Base-by-base conservation (phyloP, 2,329 filamentous ascomycete genomes). In the Ascochyta fabae region DNA sequence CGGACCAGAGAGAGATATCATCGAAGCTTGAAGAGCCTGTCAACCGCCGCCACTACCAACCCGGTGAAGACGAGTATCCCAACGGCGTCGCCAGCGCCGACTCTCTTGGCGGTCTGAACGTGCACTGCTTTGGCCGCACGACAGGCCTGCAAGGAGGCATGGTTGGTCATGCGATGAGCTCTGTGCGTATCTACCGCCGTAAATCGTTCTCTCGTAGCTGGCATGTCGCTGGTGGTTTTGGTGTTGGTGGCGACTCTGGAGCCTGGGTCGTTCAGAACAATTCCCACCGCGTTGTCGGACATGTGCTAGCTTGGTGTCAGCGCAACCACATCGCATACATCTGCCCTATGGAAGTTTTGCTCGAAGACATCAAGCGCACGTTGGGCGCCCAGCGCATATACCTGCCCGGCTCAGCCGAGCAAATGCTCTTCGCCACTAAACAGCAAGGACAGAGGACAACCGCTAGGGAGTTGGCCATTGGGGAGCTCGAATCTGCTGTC, bases 271-370 rank as follows among this genome's bases (percentile, higher is more conserved):
- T 97, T 15, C 90, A 94, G 65, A 88, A 90, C 53, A 83, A 84
- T 6, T 82, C 87, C n/a, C 92, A 92, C 1, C 85, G 87, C 34
- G 86, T 97, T 3, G 95, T 91, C 65, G 94, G 94, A 0, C 94
- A 97, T 67, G 91, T 98, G 0, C 82, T 98, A 12, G 94, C 94
- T 0, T 96, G 90, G 87, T 94, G 89, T 64, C 85, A 87, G 60
- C 86, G 88, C 58, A 94, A 90, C 69, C 86, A 86, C 38, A 88
- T 92, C 5, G 92, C 92, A 0, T 98, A 96, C 73, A 95, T 98
- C 58, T 95, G 92, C 58, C 94, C 94, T 0, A 98, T 98, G 94
- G 91, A 97, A 53, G 84, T 97, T 2, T 78, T 96, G 12, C 81
- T 98, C 10, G 85, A 89, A 26, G 94, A 98, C 69, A 96, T 98